Evolutionary conservation across 495 filamentous ascomycete species (phyloP), one percentile per base, ranked within the genome.

Genomic region (Aspergillus homomorphus): DNA sequence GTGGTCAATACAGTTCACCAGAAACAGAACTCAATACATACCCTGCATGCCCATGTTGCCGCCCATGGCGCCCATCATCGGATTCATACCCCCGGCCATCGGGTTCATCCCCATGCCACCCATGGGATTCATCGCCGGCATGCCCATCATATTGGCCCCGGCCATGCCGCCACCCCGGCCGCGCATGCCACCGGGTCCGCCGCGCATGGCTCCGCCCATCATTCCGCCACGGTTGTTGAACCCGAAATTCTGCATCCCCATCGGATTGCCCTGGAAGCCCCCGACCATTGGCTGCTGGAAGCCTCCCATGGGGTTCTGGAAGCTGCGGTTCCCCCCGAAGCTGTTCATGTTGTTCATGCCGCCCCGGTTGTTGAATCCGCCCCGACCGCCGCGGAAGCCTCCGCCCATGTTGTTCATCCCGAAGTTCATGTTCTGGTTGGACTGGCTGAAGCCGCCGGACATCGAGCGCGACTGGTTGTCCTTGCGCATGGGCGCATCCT

Each of bases 401-500:
- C 76, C 73, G 14, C 70, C 50, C 56, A 72, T 70, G 56, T 68
- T 69, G 58, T 67, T 70, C 67, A 70, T 71, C 42, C 69, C 71
- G 54, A 71, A 74, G 58, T 69, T 66, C 59, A 63, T 65, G 59
- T 67, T 67, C 43, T 69, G 69, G 24, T 61, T 66, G n/a, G 63
- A 48, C 24, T 62, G 42, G 16, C 64, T 66, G 60, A 65, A 73
- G 9, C 65, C 68, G 18, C 73, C 65, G 41, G 62, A 56, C 45
- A 55, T 61, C 45, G 65, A 56, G 28, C 73, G 61, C 18, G 75
- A 71, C 5, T 73, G 76, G 56, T 88, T 85, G 58, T 89, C 87
- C 45, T 82, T 84, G 49, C 92, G 87, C 66, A 83, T 81, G 1
- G 91, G 91, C 0, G 87, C 86, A 71, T 96, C 92, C 74, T 98